These are phyloP conservation scores for Penicillium subrubescens DNA, from an alignment of 495 filamentous ascomycete species.

Conservation along the genomic window DNA sequence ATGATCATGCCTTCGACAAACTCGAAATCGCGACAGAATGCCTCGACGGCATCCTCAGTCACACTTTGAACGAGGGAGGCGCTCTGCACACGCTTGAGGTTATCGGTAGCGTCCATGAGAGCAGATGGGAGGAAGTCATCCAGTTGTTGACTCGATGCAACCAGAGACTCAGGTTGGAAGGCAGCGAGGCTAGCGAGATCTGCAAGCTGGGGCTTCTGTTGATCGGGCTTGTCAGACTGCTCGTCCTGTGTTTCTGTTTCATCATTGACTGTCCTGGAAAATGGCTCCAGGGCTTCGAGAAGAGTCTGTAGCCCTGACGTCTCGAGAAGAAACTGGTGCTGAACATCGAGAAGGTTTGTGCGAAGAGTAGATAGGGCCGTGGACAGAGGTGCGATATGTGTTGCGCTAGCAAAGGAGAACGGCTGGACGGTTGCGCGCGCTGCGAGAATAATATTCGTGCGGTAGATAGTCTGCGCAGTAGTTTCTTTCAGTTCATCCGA, in stretches of 20 bases:
- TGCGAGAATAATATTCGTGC: slow-evolving; percentile 76
- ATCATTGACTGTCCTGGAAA: slow-evolving; percentile 32
- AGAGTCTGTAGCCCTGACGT: slow-evolving; percentile 74
- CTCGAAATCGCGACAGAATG: slow-evolving; percentile 90
- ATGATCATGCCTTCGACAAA: slow-evolving; percentile 74
- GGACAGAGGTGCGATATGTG: slow-evolving; percentile 39
- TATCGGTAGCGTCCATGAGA: slow-evolving; percentile 85
- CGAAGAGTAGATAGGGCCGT: slow-evolving; percentile 43
- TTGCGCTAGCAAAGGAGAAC: slow-evolving; percentile 48
- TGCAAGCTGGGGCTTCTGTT: slow-evolving; percentile 43
- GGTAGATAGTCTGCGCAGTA: slow-evolving; percentile 67
- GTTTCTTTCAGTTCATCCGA: slow-evolving; percentile 60
- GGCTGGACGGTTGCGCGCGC: slow-evolving; percentile 43
- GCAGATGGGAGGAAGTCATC: slow-evolving; percentile 93
- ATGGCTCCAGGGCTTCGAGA: slow-evolving; percentile 61
- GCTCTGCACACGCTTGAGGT: slow-evolving; percentile 71
- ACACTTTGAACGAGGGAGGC: slow-evolving; percentile 68
- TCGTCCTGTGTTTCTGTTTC: slow-evolving; percentile 5
- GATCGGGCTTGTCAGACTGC: slow-evolving; percentile 36
- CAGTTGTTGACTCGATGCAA: slow-evolving; percentile 69
- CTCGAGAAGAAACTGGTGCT: slow-evolving; percentile 64
- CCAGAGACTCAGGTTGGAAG: slow-evolving; percentile 66
- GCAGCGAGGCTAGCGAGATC: slow-evolving; percentile 56
- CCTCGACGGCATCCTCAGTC: slow-evolving; percentile 80
- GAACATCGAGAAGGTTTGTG: slow-evolving; percentile 45